phyloP scores from a whole-genome alignment of 2,329 filamentous ascomycete genomes.

The Cladosporium sp. region DNA sequence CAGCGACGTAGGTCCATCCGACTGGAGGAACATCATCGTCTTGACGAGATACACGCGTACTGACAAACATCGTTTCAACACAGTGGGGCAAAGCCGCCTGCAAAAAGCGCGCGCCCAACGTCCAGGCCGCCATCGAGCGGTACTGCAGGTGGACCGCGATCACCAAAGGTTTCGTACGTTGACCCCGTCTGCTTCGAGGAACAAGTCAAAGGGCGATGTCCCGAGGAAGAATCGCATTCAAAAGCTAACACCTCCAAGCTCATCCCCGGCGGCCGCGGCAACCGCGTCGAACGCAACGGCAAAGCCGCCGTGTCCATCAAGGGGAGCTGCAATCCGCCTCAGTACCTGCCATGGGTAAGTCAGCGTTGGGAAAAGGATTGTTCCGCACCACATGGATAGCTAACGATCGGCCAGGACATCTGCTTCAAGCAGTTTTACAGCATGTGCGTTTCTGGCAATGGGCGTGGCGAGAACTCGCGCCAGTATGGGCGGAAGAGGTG shows the following conservation, averaged over 20 bases:
- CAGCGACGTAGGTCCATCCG: neutral
- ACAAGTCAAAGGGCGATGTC: too few relatives aligned
- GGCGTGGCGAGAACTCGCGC: conserved; percentile 5
- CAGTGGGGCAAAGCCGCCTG: conserved; percentile 9
- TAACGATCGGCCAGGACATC: conserved; percentile 4
- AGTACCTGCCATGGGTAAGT: conserved; percentile 20
- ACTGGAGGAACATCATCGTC: too few relatives aligned
- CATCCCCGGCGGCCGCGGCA: conserved; percentile 3
- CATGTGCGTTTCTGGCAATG: conserved; percentile 8
- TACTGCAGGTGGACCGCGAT: neutral
- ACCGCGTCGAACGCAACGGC: conserved; percentile 14
- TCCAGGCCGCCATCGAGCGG: conserved; percentile 3
- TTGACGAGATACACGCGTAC: too few relatives aligned
- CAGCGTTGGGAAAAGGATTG: too few relatives aligned
- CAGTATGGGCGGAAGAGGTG: neutral
- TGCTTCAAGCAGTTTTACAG: conserved; percentile 14
- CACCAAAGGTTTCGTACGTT: neutral
- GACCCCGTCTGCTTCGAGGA: neutral
- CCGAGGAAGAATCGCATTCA: too few relatives aligned
- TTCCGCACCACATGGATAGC: too few relatives aligned
- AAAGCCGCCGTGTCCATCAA: conserved; percentile 15
- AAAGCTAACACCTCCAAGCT: neutral
- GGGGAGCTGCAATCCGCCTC: conserved; percentile 18
- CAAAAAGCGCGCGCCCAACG: conserved; percentile 4
- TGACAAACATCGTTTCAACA: too few relatives aligned